Conservation (phyloP, 306 rosid genomes). For the Begonia fuchsioides region DNA sequence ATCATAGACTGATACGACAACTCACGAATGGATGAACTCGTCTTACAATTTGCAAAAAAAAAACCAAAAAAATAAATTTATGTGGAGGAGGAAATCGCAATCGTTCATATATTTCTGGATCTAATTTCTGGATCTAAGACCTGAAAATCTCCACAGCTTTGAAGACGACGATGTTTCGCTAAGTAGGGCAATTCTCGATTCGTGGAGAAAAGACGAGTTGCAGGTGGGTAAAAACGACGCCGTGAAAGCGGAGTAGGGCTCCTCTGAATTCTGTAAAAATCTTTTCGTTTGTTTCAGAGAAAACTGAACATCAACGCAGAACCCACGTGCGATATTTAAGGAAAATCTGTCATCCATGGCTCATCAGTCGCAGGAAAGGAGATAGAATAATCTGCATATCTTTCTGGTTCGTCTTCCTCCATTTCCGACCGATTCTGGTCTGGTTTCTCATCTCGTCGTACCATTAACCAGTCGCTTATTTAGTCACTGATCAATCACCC, state of each 20-base stretch:
- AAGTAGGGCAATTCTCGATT: constrained; percentile 41
- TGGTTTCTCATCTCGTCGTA: too few species aligned
- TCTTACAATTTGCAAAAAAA: neutral
- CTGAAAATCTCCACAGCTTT: constrained; percentile 21
- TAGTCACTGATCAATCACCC: too few species aligned
- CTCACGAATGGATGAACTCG: too few species aligned
- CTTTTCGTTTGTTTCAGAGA: neutral
- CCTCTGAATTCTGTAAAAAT: neutral
- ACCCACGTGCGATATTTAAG: neutral
- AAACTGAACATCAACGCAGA: neutral
- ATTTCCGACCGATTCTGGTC: too few species aligned
- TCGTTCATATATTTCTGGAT: constrained; percentile 2
- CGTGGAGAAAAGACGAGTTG: constrained; percentile 17
- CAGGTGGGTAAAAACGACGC: neutral
- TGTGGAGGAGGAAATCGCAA: constrained; percentile 1
- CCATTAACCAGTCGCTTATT: too few species aligned
- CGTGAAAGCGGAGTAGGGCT: neutral
- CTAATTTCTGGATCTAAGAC: constrained; percentile 19
- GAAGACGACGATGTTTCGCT: constrained; percentile 34
- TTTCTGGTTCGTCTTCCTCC: too few species aligned
- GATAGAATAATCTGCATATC: too few species aligned
- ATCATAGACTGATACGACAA: too few species aligned
- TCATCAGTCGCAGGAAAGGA: too few species aligned
- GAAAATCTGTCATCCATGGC: neutral
- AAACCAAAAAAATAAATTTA: neutral